Evolutionary conservation across 805 yeast species (phyloP), one percentile per base, ranked within the genome.

Genomic region (Lipomyces sp.): DNA sequence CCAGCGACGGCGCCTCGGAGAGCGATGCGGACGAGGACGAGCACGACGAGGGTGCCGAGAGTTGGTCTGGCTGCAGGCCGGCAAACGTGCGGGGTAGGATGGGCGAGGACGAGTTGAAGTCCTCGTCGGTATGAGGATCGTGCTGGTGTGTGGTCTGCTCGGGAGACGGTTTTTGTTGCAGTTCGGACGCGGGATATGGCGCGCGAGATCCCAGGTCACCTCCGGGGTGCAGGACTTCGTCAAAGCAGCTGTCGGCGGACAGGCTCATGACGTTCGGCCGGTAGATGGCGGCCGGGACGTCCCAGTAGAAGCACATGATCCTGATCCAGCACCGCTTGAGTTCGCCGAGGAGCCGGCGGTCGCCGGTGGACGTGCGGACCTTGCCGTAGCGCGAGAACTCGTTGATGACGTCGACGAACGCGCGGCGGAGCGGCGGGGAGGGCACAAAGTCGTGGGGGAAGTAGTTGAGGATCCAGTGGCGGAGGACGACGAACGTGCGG

Each of bases 381-480:
- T 58, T 60, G 7, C 60, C 61, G 55, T 62, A 61, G 8, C 54
- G 55, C 26, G 60, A 52, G 21, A 70, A 58, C 10, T 45, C 69
- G 64, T 78, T 74, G 35, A 81, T 57, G 14, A 58, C 48, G 38
- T 51, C 36, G 21, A 61, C 62, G 49, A 80, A 75, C 22, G 66
- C 59, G 21, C 61, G 57, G 47, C 89, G 70, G 31, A 84, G 67
- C 47, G 75, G 72, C 19, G 69, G 60, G 42, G 78, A 73, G 14
- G 77, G 68, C 23, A 83, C 70, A 65, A 90, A 93, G 67, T 93
- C 98, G 64, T 86, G 91, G 37, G 81, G 75, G 62, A 88, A 93
- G 66, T 86, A 90, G 67, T 90, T 91, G 52, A 86, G 68, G 18
- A 91, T 66, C 95, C 98, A 91, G 70, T 87, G 95, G 62, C 97